Base-by-base conservation (phyloP, 768 basidiomycete species). In the Pleurotus tuber-regium region DNA sequence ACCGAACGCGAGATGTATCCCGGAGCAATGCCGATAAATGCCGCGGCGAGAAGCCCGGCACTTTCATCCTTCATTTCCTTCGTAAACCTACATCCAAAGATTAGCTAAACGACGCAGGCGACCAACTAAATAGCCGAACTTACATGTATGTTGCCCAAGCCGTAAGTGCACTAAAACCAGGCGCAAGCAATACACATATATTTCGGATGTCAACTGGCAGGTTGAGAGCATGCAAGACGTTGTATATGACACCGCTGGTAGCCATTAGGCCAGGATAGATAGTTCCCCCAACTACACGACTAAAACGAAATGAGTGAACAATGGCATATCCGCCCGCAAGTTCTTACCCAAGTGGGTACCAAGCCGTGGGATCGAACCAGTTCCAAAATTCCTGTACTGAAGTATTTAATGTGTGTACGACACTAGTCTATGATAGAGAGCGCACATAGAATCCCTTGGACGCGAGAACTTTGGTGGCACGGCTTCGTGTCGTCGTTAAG, bases 341-440 rank as follows among this genome's bases (percentile, higher is more conserved):
- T 9, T 6, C 46, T 35, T 35, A 48, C 46, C 46, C 97, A 0
- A 99, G 84, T 9, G 97, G 97, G 62, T 99, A 98, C 97, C 97
- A 99, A 59, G 96, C 96, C 3, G 96, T 97, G 18, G 95, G 95
- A 70, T 99, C 97, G 66, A 99, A 99, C 97, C 97, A 99, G 65
- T 99, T 99, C 97, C 97, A 99, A 73, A 99, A 98, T 84, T 90
- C 96, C 93, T 97, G 56, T 12, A 50, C 11, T 29, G 9, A 47
- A 4, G 49, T 23, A 41, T 55, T 18, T 49, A 40, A 44, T 24
- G 28, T 18, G n/a, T n/a, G n/a, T n/a, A n/a, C 6, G 49, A 4
- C 14, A 19, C 10, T 38, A 9, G 3, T n/a, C 4, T 16, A 42
- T 29, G 7, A 18, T 26, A 14, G 9, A 49, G 14, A 1, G 73